phyloP scores from a whole-genome alignment of 1,139 yeast species.

The Saccharomycopsis hybrid region DNA sequence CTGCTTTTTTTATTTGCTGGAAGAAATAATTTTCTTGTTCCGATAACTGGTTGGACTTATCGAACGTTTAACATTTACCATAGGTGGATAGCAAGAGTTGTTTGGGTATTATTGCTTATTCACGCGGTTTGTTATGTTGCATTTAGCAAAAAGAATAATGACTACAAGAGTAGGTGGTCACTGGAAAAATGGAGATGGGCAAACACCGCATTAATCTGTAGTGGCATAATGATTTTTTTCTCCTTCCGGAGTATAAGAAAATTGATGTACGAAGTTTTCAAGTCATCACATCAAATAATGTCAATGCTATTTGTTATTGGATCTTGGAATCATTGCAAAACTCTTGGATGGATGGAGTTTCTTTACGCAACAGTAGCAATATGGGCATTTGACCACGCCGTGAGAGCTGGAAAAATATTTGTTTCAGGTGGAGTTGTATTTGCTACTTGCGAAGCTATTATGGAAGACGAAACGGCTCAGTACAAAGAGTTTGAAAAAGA shows the following conservation, averaged over 20 bases:
- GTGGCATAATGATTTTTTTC: conserved; percentile 28
- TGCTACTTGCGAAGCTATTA: conserved; percentile 31
- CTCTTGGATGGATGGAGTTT: conserved; percentile 46
- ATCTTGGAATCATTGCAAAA: conserved; percentile 40
- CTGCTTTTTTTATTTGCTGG: conserved; percentile 52
- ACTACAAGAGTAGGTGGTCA: conserved; percentile 40
- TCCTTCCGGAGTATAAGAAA: conserved; percentile 32
- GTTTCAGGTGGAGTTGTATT: conserved; percentile 37
- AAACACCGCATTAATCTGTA: conserved; percentile 29
- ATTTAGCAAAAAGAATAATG: conserved; percentile 33
- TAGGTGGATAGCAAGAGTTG: conserved; percentile 50
- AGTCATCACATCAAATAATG: conserved; percentile 36
- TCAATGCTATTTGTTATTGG: conserved; percentile 40
- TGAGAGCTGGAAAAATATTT: conserved; percentile 33
- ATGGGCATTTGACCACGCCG: conserved; percentile 38
- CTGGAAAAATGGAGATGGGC: conserved; percentile 35
- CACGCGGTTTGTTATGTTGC: conserved; percentile 38
- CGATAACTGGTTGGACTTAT: conserved; percentile 55
- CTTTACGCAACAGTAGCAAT: conserved; percentile 31
- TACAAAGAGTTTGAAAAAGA: too few species aligned
- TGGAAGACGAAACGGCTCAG: not conserved
- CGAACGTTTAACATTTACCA: conserved; percentile 54
- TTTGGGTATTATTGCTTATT: conserved; percentile 34
- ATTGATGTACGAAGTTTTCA: conserved; percentile 41
- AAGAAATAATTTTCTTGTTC: conserved; percentile 50